Base-by-base conservation (phyloP, 78 protist species). In the Planoprotostelium fungivorum region DNA sequence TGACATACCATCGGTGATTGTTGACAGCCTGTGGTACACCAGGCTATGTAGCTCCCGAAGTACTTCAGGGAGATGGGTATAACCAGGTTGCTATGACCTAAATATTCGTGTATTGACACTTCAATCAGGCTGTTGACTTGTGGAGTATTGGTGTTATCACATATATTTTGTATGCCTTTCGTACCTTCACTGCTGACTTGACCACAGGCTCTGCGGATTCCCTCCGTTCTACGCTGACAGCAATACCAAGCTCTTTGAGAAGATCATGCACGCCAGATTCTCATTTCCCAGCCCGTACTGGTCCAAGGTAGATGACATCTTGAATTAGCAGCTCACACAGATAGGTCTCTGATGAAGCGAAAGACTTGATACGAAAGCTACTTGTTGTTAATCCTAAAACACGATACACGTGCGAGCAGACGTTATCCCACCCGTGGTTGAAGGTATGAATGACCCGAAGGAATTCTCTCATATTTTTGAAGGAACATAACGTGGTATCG, bases 131-230 rank as follows among this genome's bases (percentile, higher is more conserved):
- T 16, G 96, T 94, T 34, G 96, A 94, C 51, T 90, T 94, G 94
- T 94, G 96, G 96, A 93, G 96, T 87, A 91, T 91, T 29, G 96
- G 96, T 36, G 96, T 94, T 16, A 91, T 94, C 34, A 94, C 92
- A 5, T 91, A 91, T 89, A 91, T 94, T 73, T 87, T 94, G 84
- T 95, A 91, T 63, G 85, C 84, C 0, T 84, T 0, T 29, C 9
- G 35, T 10, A 86, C 9, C 73, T 51, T 25, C 73, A 51, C 5
- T 16, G 73, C 73, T 5, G 16, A 16, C 5, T 10, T 85, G n/a
- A 34, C 25, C 29, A 36, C 63, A 90, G 89, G 35, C 83, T 93
- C 37, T 89, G 94, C 85, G 96, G 96, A 1, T 90, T 87, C 86
- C 89, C 92, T 38, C 96, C 96, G 39, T 94, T 94, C 37, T 90